A percentile compares a stretch with the other conserved stretches of the same genome.
Evolutionary conservation across 2,329 filamentous ascomycete species (phyloP).

Genomic region (Cryphonectria parasitica): DNA sequence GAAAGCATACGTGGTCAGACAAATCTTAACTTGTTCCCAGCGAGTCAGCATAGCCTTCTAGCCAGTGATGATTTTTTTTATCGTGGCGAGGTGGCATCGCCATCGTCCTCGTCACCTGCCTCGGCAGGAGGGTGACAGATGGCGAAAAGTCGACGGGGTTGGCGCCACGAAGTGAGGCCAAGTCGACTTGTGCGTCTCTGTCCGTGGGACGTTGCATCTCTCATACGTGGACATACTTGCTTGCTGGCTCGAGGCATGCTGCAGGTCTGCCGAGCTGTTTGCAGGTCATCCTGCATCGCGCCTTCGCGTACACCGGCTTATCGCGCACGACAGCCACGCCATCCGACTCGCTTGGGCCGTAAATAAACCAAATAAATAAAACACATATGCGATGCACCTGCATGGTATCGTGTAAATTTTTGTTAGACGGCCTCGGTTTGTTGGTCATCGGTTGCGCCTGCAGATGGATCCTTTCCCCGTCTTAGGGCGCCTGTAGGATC

Average conservation of each 20-base stretch:
- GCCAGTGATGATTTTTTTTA: constrained; percentile 1
- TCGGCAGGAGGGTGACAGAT: constrained; percentile 7
- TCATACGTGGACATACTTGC: neutral
- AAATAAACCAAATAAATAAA: too few relatives aligned
- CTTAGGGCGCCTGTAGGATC: constrained; percentile 5
- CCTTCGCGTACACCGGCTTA: neutral
- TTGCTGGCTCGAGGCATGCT: constrained; percentile 9
- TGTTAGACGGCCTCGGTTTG: neutral
- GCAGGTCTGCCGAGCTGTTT: constrained; percentile 6
- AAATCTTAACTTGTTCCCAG: neutral
- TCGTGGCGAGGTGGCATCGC: constrained; percentile 7
- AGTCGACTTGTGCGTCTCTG: constrained; percentile 4
- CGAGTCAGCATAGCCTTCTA: neutral
- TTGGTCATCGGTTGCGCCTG: neutral
- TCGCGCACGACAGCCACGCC: neutral
- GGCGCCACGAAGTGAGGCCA: constrained; percentile 14
- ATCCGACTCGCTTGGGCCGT: constrained; percentile 4
- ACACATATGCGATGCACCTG: constrained; percentile 7
- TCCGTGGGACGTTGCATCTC: constrained; percentile 19
- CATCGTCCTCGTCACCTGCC: constrained; percentile 14
- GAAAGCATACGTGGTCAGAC: neutral
- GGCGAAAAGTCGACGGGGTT: neutral
- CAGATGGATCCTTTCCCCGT: constrained; percentile 3
- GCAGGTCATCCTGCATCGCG: neutral
- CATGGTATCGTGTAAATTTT: neutral